Conservation (phyloP, 129 eudicot species). For the Arctium minus region DNA sequence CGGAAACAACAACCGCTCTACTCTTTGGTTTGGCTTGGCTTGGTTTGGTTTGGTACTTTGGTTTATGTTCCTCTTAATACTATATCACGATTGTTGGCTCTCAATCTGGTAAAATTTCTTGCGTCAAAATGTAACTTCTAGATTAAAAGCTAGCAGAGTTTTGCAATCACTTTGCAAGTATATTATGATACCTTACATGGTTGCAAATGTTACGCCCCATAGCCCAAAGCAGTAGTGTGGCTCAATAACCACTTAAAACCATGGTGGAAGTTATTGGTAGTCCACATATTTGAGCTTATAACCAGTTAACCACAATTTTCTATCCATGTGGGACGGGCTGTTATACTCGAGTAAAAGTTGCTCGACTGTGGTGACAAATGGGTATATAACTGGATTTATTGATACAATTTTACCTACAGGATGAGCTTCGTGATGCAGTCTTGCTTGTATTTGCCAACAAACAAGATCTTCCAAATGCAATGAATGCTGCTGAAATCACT, state of each 20-base stretch:
- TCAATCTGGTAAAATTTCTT: not conserved
- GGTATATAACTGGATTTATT: conserved; percentile 4
- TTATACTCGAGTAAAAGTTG: not conserved
- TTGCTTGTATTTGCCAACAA: conserved; percentile 98
- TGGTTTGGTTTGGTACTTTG: not conserved
- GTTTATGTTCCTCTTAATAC: not conserved
- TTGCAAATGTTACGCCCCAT: too few species aligned
- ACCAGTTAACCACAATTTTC: too few species aligned
- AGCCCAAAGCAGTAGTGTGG: too few species aligned
- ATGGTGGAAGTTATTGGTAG: too few species aligned
- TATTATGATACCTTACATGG: not conserved
- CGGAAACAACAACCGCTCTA: not conserved
- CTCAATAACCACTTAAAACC: too few species aligned
- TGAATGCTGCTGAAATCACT: conserved; percentile 99
- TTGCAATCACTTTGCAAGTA: not conserved
- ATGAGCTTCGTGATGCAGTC: conserved; percentile 99
- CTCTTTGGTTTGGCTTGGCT: not conserved
- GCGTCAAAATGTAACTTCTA: not conserved
- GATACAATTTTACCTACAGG: conserved; percentile 40
- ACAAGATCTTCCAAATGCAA: conserved; percentile 99
- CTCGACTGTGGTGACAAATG: not conserved
- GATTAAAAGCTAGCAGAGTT: not conserved
- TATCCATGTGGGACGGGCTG: not conserved
- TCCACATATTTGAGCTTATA: too few species aligned
- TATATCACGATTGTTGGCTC: not conserved